phyloP scores from a whole-genome alignment of 139 green algal species.

The Chlorella sp. region DNA sequence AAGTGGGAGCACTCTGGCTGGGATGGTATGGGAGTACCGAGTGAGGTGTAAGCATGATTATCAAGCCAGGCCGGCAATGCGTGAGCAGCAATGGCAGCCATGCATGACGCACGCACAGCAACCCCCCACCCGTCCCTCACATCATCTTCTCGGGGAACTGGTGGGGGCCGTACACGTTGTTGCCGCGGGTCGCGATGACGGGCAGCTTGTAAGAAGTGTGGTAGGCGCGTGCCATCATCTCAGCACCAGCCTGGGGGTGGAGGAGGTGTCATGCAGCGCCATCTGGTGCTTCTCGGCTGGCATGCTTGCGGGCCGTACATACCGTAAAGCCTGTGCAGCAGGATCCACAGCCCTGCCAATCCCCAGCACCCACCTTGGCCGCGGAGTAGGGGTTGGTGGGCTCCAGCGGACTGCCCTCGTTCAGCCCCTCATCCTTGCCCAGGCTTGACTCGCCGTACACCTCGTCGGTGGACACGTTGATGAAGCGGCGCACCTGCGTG shows the following conservation, averaged over 20 bases:
- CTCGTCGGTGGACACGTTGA: too few species aligned
- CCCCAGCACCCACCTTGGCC: too few species aligned
- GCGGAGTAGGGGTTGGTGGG: conserved; percentile 99
- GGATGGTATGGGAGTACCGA: too few species aligned
- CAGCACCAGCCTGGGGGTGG: conserved; percentile 86
- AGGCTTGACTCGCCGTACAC: conserved; percentile 85
- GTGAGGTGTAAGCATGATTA: too few species aligned
- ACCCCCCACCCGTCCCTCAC: not conserved
- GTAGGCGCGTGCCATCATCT: too few species aligned
- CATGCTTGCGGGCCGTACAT: conserved; percentile 99
- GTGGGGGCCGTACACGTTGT: too few species aligned
- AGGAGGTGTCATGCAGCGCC: conserved; percentile 90
- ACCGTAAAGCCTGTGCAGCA: conserved; percentile 98
- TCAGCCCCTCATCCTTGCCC: conserved; percentile 67
- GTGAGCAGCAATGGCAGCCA: not conserved
- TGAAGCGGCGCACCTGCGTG: conserved; percentile 86
- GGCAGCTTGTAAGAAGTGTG: too few species aligned
- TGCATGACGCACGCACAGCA: not conserved
- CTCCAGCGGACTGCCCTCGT: conserved; percentile 84
- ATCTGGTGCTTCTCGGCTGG: conserved; percentile 97
- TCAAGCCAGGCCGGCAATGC: too few species aligned
- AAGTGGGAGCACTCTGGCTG: not conserved
- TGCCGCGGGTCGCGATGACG: too few species aligned
- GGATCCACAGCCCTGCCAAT: conserved; percentile 89
- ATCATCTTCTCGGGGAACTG: conserved; percentile 72